A percentile compares a stretch with the other conserved stretches of the same genome.
Conservation (phyloP, 2,329 filamentous ascomycete genomes). For the Xylaria sp. region DNA sequence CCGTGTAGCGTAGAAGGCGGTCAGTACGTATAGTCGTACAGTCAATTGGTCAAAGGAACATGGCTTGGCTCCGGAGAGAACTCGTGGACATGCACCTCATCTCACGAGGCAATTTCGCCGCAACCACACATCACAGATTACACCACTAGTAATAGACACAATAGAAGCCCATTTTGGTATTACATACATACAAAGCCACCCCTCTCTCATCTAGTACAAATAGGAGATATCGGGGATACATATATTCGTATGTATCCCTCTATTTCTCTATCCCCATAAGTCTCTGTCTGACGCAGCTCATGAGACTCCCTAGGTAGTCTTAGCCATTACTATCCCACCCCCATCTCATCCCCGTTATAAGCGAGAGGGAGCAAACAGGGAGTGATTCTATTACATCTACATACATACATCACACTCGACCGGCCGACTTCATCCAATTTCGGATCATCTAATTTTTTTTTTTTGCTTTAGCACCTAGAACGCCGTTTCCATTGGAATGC, state of each 20-base stretch:
- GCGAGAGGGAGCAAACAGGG: background rate
- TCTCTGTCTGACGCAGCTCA: too few species aligned
- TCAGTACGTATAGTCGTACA: background rate
- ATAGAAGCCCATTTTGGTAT: slow-evolving; percentile 6
- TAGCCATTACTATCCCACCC: background rate
- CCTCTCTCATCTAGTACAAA: background rate
- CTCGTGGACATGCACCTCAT: background rate
- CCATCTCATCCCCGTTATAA: background rate
- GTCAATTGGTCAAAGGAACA: background rate
- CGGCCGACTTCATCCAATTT: too few species aligned
- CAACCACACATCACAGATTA: background rate
- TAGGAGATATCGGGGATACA: background rate
- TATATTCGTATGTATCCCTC: background rate
- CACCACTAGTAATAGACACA: background rate
- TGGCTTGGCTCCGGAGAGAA: background rate
- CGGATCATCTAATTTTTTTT: slow-evolving; percentile 3
- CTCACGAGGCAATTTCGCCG: background rate
- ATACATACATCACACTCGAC: too few species aligned
- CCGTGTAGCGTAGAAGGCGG: too few species aligned
- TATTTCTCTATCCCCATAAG: slow-evolving; percentile 13
- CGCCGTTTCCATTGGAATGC: slow-evolving; percentile 19
- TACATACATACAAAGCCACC: slow-evolving; percentile 5
- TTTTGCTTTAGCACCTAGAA: slow-evolving; percentile 2
- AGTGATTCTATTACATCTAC: background rate
- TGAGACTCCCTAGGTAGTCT: background rate